phyloP scores from a whole-genome alignment of 805 yeast species.

The Helenozyma rhizophorensis region DNA sequence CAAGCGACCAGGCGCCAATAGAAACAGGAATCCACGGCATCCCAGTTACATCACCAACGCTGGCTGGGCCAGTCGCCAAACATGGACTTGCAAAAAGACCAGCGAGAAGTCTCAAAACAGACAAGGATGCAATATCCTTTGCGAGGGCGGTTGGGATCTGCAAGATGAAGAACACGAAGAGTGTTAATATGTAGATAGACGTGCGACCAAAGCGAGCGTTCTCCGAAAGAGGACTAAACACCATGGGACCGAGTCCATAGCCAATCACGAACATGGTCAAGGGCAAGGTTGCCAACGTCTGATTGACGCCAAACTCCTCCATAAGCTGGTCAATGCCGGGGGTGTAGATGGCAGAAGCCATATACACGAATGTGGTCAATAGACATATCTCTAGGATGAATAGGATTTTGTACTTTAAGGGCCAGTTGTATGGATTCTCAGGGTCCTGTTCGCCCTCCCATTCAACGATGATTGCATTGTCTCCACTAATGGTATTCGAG shows the following conservation, averaged over 20 bases:
- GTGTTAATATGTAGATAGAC: slow-evolving; percentile 41
- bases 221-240: slow-evolving; percentile 57
- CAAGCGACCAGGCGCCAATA: slow-evolving; percentile 49
- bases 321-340: slow-evolving; percentile 47
- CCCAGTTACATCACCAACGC: slow-evolving; percentile 45
- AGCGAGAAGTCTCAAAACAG: slow-evolving; percentile 45
- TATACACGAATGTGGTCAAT: slow-evolving; percentile 47
- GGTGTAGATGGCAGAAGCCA: slow-evolving; percentile 52
- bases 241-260: slow-evolving; percentile 56
- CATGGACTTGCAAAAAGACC: slow-evolving; percentile 56
- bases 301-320: slow-evolving; percentile 40
- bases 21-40: slow-evolving; percentile 42
- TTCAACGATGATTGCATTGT: slow-evolving; percentile 13
- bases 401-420: slow-evolving; percentile 32
- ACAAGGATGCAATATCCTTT: slow-evolving; percentile 45
- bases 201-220: slow-evolving; percentile 50
- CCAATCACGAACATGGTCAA: slow-evolving; percentile 54
- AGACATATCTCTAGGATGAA: slow-evolving; percentile 38
- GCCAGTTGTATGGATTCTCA: slow-evolving; percentile 59
- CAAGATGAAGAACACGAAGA: slow-evolving; percentile 43
- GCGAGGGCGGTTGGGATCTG: slow-evolving; percentile 55
- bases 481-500: background rate
- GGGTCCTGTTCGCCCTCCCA: slow-evolving; percentile 47
- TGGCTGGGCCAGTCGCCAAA: slow-evolving; percentile 57
- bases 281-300: slow-evolving; percentile 44